phyloP scores from a whole-genome alignment of 306 rosid species.

The Mimosa pudica region DNA sequence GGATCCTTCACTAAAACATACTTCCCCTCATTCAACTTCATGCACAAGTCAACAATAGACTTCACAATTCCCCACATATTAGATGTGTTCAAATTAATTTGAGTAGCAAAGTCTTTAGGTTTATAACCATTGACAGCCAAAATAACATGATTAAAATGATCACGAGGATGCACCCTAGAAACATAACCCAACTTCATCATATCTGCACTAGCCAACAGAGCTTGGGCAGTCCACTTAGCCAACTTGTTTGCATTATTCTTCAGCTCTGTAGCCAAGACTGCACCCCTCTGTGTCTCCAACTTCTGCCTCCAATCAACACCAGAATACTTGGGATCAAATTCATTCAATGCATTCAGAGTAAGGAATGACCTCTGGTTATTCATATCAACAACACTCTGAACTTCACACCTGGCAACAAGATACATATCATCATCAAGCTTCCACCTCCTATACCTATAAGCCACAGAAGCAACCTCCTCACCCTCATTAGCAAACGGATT shows the following conservation, averaged over 20 bases:
- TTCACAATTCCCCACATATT: slow-evolving; percentile 99
- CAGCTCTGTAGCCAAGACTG: slow-evolving; percentile 94
- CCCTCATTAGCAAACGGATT: slow-evolving; percentile 96
- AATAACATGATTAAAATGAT: slow-evolving; percentile 88
- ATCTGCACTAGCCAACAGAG: slow-evolving; percentile 79
- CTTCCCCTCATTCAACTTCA: slow-evolving; percentile 92
- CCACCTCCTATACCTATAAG: slow-evolving; percentile 87
- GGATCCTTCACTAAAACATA: slow-evolving; percentile 95
- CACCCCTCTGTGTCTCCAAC: slow-evolving; percentile 96
- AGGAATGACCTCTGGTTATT: slow-evolving; percentile 87
- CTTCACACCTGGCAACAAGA: slow-evolving; percentile 89
- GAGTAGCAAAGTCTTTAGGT: slow-evolving; percentile 80
- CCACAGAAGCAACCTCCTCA: slow-evolving; percentile 89
- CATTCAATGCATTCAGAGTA: slow-evolving; percentile 86
- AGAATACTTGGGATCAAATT: slow-evolving; percentile 86
- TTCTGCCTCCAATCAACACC: slow-evolving; percentile 98
- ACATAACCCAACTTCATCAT: slow-evolving; percentile 95
- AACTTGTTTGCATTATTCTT: slow-evolving; percentile 94
- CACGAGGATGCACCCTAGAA: slow-evolving; percentile 93
- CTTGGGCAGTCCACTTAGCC: slow-evolving; percentile 98
- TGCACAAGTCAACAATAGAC: slow-evolving; percentile 95
- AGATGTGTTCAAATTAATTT: slow-evolving; percentile 72
- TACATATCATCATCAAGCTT: slow-evolving; percentile 83
- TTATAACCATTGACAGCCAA: slow-evolving; percentile 89
- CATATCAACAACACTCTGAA: slow-evolving; percentile 86